Percentiles rank a stretch among this genome's conserved stretches.
phyloP scores from a whole-genome alignment of 139 green algal species.

The Auxenochlorella protothecoides region DNA sequence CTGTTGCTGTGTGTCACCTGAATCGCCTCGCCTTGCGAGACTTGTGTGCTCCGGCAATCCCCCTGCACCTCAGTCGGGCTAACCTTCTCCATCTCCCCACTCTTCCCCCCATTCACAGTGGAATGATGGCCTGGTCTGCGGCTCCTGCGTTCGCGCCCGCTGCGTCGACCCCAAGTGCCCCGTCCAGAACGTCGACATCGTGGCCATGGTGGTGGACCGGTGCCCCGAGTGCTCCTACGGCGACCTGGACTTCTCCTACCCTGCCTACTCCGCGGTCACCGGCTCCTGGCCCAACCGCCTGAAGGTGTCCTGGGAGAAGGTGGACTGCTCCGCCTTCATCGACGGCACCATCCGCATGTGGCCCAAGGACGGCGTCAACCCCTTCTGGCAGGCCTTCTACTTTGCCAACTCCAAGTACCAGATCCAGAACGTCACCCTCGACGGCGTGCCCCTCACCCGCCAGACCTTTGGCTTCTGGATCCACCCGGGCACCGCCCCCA shows the following conservation, averaged over 20 bases:
- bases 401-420: conserved; percentile 3
- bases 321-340: conserved; percentile 35
- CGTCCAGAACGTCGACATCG: neutral
- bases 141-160: conserved; percentile 6
- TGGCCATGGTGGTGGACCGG: conserved; percentile 2
- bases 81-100: too few relatives aligned
- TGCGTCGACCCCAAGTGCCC: conserved; percentile 10
- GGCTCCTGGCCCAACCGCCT: conserved; percentile 20
- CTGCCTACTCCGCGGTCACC: conserved; percentile 9
- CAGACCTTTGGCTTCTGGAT: neutral
- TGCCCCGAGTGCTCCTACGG: conserved; percentile 14
- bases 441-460: neutral
- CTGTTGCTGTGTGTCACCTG: too few relatives aligned
- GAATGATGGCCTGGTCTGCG: conserved; percentile 5
- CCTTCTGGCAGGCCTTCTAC: conserved; percentile 13
- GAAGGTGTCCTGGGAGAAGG: conserved; percentile 11
- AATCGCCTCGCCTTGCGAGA: too few relatives aligned
- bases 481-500: neutral
- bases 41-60: too few relatives aligned
- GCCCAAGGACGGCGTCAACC: conserved; percentile 15
- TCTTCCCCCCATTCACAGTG: neutral
- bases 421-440: neutral
- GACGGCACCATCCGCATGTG: conserved; percentile 53
- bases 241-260: conserved; percentile 7
- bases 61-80: too few relatives aligned